Base-by-base conservation (phyloP, 2,329 filamentous ascomycete species). In the Xylaria sp. region DNA sequence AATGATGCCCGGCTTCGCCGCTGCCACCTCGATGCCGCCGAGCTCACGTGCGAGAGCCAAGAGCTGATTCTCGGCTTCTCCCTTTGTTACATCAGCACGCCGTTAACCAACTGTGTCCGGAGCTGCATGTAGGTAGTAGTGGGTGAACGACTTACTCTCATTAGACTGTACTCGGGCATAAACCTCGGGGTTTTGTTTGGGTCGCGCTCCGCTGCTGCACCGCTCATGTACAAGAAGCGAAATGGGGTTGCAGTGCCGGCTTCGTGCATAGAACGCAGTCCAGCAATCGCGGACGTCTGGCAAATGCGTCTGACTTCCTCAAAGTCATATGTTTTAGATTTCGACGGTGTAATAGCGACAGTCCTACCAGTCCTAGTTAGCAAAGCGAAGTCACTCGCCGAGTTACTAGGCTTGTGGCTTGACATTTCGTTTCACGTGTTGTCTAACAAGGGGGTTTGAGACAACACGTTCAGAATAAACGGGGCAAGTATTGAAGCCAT, bases 1-100 rank as follows among this genome's bases (percentile, higher is more conserved):
- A 54, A 85, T 79, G 15, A 80, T 58, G 0, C 81, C 81, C 0
- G 80, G 75, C 57, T 79, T 82, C 5, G 73, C 77, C 1, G 80
- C 68, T n/a, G 70, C 70, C 0, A 71, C 74, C 58, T 82, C 76
- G 23, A 82, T 67, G 2, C 74, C 76, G 1, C 74, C 65, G n/a
- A 77, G 73, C 8, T 79, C 66, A 19, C 17, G 67, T 2, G 79
- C 79, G 19, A 76, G 78, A 1, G 73, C 73, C 3, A 83, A 73
- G 3, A 84, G 71, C 17, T 72, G 68, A 7, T 67, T 77, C 63
- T 85, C 83, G 0, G 78, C 76, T 41, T 81, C 76, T 6, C 82
- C 82, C 82, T 84, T 48, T 1, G 37, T 49, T 41, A 19, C 11
- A 31, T 63, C 43, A 63, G 49, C 25, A 43, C 35, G 19, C 23